Evolutionary conservation across 495 filamentous ascomycete genomes (phyloP).

Genomic region (Neurospora sp.): DNA sequence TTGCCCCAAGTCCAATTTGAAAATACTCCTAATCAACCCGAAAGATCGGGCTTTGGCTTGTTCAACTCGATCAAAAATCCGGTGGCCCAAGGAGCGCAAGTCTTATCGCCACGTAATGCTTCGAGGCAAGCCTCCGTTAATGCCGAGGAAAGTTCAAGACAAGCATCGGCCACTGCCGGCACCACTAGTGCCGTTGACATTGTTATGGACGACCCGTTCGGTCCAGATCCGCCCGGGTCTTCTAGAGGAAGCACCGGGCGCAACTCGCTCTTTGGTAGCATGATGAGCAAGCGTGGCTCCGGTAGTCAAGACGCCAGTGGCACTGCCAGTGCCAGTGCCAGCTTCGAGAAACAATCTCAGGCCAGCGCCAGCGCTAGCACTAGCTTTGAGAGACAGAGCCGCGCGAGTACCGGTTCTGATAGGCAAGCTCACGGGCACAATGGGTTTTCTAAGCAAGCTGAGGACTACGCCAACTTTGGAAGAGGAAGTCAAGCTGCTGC

Average conservation of each 20-base stretch:
- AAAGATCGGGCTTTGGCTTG: conserved; percentile 17
- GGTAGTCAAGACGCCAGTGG: not conserved
- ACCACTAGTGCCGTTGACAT: not conserved
- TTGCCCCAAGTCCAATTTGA: not conserved
- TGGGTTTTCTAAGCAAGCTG: not conserved
- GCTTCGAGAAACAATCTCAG: not conserved
- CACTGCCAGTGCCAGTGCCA: not conserved
- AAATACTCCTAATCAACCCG: not conserved
- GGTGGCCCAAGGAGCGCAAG: conserved; percentile 17
- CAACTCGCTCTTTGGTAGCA: conserved; percentile 12
- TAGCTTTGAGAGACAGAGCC: not conserved
- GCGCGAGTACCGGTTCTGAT: not conserved
- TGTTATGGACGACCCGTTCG: conserved; percentile 24
- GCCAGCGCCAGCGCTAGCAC: not conserved
- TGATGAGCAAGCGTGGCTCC: not conserved
- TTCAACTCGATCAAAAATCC: conserved; percentile 16
- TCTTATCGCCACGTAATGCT: conserved; percentile 14
- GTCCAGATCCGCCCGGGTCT: conserved; percentile 13
- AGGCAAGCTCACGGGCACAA: not conserved
- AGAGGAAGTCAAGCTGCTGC: not conserved
- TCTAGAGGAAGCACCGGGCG: conserved; percentile 7
- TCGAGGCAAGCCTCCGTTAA: not conserved
- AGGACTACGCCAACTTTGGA: not conserved
- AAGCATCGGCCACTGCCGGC: not conserved
- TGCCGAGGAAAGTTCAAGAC: not conserved